These are phyloP conservation scores for Rhizopus stolonifer DNA, from an alignment of 371 early-diverging fungal species.

Conservation along the genomic window DNA sequence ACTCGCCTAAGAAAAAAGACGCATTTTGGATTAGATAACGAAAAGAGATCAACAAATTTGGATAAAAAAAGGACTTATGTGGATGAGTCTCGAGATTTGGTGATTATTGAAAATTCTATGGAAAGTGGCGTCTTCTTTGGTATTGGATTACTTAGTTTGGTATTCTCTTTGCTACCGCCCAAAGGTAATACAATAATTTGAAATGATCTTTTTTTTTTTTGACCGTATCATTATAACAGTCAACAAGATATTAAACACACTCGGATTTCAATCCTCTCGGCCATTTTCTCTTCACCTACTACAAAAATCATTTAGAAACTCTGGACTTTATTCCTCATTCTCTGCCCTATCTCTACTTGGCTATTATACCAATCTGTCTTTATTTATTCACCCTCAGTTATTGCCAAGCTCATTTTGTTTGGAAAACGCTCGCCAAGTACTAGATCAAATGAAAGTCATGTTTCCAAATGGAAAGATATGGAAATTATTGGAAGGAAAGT, in stretches of 20 bases:
- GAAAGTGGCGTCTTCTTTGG: conserved; percentile 51
- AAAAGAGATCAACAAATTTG: not conserved
- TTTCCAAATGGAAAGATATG: conserved; percentile 44
- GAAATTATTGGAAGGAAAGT: conserved; percentile 47
- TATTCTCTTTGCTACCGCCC: conserved; percentile 50
- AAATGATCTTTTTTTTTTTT: too few relatives aligned
- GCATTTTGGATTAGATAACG: not conserved
- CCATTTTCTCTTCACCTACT: conserved; percentile 48
- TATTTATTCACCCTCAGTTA: conserved; percentile 45
- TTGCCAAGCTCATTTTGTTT: conserved; percentile 39
- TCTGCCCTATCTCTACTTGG: conserved; percentile 42
- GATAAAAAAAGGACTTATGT: not conserved
- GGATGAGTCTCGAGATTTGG: conserved; percentile 1
- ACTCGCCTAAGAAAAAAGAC: not conserved
- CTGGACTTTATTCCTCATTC: conserved; percentile 40
- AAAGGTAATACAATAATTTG: conserved; percentile 26
- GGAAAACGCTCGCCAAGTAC: conserved; percentile 29
- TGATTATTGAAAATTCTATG: conserved; percentile 23
- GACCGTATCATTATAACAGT: conserved; percentile 15
- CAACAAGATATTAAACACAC: conserved; percentile 42
- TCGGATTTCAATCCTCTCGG: conserved; percentile 50
- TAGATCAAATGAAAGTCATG: conserved; percentile 38
- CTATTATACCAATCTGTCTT: conserved; percentile 49
- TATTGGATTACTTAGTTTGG: conserved; percentile 43
- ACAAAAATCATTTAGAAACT: conserved; percentile 34